A percentile compares a stretch with the other conserved stretches of the same genome.
Conservation (phyloP, 192 early-diverging fungal genomes). For the Coemansia sp. region DNA sequence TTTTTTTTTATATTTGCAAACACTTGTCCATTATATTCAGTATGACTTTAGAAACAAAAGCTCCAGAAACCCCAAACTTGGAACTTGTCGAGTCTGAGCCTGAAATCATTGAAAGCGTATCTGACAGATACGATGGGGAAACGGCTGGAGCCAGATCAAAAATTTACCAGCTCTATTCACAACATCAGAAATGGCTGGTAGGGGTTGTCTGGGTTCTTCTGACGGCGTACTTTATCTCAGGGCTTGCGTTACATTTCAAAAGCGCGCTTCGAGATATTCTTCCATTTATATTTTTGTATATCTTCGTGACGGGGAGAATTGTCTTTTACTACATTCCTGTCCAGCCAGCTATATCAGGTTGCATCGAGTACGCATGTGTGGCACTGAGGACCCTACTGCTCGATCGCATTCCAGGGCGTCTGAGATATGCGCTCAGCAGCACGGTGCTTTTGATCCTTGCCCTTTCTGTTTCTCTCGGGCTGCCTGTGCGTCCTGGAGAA, state of each 20-base stretch:
- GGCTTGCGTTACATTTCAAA: constrained; percentile 52
- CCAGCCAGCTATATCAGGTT: constrained; percentile 5
- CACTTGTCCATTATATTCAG: no score
- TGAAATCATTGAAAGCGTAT: not conserved
- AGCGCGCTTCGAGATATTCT: constrained; percentile 43
- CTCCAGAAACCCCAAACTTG: no score
- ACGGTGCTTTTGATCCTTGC: constrained; percentile 37
- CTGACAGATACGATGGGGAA: not conserved
- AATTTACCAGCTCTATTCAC: not conserved
- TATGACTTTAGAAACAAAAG: no score
- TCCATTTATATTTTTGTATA: constrained; percentile 46
- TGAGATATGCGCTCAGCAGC: constrained; percentile 10
- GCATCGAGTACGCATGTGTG: constrained; percentile 7
- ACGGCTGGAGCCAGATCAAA: not conserved
- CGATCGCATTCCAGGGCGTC: constrained; percentile 17
- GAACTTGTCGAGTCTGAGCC: no score
- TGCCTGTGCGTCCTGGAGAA: constrained; percentile 46
- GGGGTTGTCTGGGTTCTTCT: constrained; percentile 48
- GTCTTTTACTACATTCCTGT: constrained; percentile 45
- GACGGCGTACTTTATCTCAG: constrained; percentile 62
- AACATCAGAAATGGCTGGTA: constrained; percentile 28
- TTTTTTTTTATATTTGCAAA: no score
- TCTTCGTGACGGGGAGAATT: constrained; percentile 54
- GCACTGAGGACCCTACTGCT: not conserved
- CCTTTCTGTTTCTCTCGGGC: constrained; percentile 53